Base-by-base conservation (phyloP, 805 yeast genomes). In the Candida xyloterini region DNA sequence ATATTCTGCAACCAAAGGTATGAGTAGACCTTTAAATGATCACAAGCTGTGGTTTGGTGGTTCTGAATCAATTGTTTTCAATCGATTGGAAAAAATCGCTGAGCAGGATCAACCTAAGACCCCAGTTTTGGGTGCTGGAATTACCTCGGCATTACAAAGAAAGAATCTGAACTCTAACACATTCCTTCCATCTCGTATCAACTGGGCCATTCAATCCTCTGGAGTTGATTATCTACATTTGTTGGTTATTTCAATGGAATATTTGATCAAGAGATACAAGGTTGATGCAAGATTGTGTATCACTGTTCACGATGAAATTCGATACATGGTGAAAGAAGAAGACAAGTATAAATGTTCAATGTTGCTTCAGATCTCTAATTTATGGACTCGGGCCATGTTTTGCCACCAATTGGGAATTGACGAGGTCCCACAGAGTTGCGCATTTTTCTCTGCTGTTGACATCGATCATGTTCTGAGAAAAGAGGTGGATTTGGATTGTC, bases 191-290 rank as follows among this genome's bases (percentile, higher is more conserved):
- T 88, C 96, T 1, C 66, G 99, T 53, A 82, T 90, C 47, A 93
- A 93, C 56, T 93, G 99, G 99, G 87, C 96, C 0, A 93, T 93
- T 57, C 99, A 93, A 60, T 87, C 96, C 15, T 87, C 96, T 1
- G 99, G 99, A 26, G 99, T 95, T 14, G 99, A 93, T 59, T 93
- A 95, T 56, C 68, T 93, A 37, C 99, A 93, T 59, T 59, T 93
- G 28, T 60, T 93, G 44, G 72, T 91, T 34, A 76, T 88, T 4
- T 78, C 96, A 0, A 90, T 95, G 97, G 85, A 87, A 42, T 87
- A 89, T 53, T 68, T 93, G 51, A 68, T 76, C 28, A 71, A 76
- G 27, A 73, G 70, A 45, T 91, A 79, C 60, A 55, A 67, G 3
- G 66, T 95, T 9, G 74, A 83, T 25, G 95, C 95, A 0, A 66